These are phyloP conservation scores for Sequoiadendron giganteum DNA, from an alignment of 75 land plant species.

Conservation along the genomic window DNA sequence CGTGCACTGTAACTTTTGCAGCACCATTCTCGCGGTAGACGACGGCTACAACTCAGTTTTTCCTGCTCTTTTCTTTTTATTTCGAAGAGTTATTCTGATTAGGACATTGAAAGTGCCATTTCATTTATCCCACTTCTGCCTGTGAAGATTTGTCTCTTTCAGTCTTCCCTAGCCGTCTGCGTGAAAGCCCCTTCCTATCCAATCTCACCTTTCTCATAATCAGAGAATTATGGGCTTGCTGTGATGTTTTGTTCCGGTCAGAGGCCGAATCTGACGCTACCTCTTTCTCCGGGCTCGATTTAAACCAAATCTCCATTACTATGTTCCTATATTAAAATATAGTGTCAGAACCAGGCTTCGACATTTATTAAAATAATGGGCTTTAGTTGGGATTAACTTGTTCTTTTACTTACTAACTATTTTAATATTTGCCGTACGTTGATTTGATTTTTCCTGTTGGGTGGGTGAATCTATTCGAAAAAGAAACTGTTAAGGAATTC, in stretches of 20 bases:
- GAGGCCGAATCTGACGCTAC: neutral
- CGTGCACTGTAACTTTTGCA: slow-evolving; percentile 54
- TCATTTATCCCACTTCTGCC: neutral
- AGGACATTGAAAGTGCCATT: neutral
- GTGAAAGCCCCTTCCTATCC: neutral
- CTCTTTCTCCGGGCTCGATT: neutral
- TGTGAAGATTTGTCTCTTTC: neutral
- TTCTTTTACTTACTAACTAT: neutral
- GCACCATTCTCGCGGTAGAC: slow-evolving; percentile 43
- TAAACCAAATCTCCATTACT: neutral
- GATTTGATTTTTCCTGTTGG: neutral
- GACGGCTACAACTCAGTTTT: neutral
- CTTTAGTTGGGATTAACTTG: neutral
- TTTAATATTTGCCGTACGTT: neutral
- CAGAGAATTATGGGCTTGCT: neutral
- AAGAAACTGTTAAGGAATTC: neutral
- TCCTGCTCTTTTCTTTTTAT: neutral
- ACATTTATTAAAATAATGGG: neutral
- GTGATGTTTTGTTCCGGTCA: neutral
- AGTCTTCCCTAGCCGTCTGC: neutral
- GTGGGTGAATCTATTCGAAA: neutral
- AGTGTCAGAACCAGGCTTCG: neutral
- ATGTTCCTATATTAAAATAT: neutral
- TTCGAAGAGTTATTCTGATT: neutral
- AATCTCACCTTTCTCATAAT: too few species aligned